phyloP scores from a whole-genome alignment of 192 early-diverging fungal genomes.

The Coemansia sp. region DNA sequence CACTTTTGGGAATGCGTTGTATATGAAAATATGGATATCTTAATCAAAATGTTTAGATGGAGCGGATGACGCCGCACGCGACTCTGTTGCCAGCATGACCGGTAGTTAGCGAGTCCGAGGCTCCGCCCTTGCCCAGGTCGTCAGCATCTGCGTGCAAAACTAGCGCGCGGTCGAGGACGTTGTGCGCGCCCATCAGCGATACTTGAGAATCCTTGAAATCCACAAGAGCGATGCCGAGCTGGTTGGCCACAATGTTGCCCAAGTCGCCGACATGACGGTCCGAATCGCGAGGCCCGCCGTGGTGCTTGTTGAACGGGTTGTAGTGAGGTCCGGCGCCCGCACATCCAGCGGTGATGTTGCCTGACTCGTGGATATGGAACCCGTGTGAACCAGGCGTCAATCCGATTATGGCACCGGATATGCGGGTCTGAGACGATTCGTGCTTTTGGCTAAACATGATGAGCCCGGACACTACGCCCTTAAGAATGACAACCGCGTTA shows the following conservation, averaged over 20 bases:
- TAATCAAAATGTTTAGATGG: too few relatives aligned
- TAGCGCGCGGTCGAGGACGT: slow-evolving; percentile 78
- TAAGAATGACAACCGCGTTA: background rate
- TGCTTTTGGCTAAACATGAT: slow-evolving; percentile 1
- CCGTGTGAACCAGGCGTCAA: slow-evolving; percentile 75
- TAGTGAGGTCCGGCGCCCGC: slow-evolving; percentile 81
- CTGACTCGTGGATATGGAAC: slow-evolving; percentile 83
- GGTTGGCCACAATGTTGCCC: slow-evolving; percentile 72
- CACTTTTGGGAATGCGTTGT: slow-evolving; percentile 6
- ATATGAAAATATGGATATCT: too few relatives aligned
- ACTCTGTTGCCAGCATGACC: slow-evolving; percentile 86
- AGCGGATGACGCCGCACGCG: slow-evolving; percentile 89
- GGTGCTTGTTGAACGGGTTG: slow-evolving; percentile 74
- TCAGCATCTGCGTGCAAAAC: slow-evolving; percentile 83
- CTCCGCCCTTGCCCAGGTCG: slow-evolving; percentile 78
- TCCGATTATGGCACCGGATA: slow-evolving; percentile 63
- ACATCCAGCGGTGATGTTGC: slow-evolving; percentile 74
- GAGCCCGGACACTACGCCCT: background rate
- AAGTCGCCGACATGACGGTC: slow-evolving; percentile 87
- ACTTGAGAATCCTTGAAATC: slow-evolving; percentile 62
- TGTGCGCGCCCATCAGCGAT: slow-evolving; percentile 69
- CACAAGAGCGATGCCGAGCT: slow-evolving; percentile 59
- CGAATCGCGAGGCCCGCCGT: slow-evolving; percentile 72
- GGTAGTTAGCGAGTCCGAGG: slow-evolving; percentile 69
- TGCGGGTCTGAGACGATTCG: background rate